Evolutionary conservation across 768 basidiomycete genomes (phyloP), one percentile per base, ranked within the genome.

Genomic region (Boletus rufocinnamomeus): DNA sequence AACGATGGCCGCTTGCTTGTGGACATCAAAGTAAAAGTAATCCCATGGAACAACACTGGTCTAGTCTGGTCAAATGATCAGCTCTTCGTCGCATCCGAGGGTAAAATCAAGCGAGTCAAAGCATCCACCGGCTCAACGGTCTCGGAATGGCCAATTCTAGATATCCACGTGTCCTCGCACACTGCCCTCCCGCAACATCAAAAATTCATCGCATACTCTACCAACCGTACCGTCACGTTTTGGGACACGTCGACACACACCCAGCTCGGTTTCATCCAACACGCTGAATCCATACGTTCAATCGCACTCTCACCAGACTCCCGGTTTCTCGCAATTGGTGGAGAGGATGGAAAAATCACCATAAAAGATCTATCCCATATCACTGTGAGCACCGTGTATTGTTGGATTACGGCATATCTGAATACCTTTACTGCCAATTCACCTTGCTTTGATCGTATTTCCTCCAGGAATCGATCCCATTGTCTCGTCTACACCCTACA

Each of bases 1-100:
- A 41, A 41, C 10, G 11, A 41, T 2, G 40, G 40, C 9, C 19
- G 17, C 14, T 14, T 56, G n/a, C 52, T 64, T n/a, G 16, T 21
- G 7, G 3, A 17, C 2, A 37, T 61, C 10, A 3, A 3, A 5
- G 35, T 32, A 2, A 1, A 3, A 6, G 57, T 55, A 0, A 21
- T 14, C 19, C 27, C 38, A 0, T 5, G 0, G 0, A 34, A 10
- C 43, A 64, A 63, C 41, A 11, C 28, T 6, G 14, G 43, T 27
- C 52, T 54, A 14, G 2, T 34, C 16, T 62, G 61, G 61, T 50
- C 23, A 5, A n/a, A 32, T 28, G 21, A 52, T 19, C 53, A 60
- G 4, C 40, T 62, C 11, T 49, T 63, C 16, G n/a, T 41, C 17
- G 6, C 40, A 17, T 50, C 56, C 9, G 16, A 45, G 25, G 5